Evolutionary conservation across 2,329 filamentous ascomycete genomes (phyloP), one percentile per base, ranked within the genome.

Genomic region (Microsporum canis): DNA sequence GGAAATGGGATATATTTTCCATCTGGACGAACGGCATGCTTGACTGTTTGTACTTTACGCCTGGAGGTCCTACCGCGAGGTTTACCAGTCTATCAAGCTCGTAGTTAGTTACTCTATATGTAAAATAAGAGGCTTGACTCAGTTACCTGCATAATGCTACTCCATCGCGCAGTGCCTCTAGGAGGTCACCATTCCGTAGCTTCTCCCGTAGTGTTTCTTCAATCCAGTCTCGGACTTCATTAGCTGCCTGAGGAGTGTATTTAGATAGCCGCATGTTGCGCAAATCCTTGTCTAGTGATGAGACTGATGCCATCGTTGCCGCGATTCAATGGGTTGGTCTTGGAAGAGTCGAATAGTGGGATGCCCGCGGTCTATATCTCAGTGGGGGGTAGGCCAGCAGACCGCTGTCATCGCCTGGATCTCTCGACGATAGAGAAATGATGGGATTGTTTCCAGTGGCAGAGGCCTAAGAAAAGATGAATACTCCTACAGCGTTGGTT

Each of bases 21-120:
- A 97, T 97, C 75, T 99, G 94, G 45, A 97, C 92, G 72, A 99
- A 99, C 0, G 94, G 94, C 92, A 97, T 97, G 45, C 85, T 77
- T 0, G 91, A 96, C 71, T 87, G 81, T 77, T 97, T 97, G 82
- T 88, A 97, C 73, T 87, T 90, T 76, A 96, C 83, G 36, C 87
- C 87, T 0, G 89, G 88, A 14, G 86, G 83, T 31, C 89, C 88
- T 41, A 88, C 75, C 36, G 84, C 88, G 61, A 92, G 80, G 71
- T 96, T 97, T 69, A 89, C 83, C 59, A 97, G 85, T 70, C 90
- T 94, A 66, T 2, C 39, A 43, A 43, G 17, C 5, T n/a, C 14
- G 4, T 6, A n/a, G n/a, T 43, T 43, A 43, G 39, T 2, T 43
- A 43, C 7, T 41, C 14, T 6, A 43, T 17, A 43, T 43, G 10